A percentile compares a stretch with the other conserved stretches of the same genome.
phyloP scores from a whole-genome alignment of 768 basidiomycete species.

The Chalciporus chontae region DNA sequence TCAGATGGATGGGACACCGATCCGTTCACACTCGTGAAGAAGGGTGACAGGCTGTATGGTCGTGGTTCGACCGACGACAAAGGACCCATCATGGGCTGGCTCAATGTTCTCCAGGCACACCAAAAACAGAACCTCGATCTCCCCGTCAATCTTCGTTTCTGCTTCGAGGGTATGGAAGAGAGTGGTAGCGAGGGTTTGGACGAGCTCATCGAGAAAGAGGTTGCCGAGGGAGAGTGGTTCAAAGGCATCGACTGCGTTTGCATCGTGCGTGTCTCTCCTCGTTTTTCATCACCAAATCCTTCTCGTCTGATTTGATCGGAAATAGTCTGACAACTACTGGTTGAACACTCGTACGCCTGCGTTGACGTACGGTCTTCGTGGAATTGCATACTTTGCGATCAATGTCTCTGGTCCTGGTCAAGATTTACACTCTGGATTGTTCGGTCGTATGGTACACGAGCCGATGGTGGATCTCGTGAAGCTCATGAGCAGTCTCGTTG shows the following conservation, averaged over 20 bases:
- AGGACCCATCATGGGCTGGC: slow-evolving; percentile 84
- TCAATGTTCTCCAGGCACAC: slow-evolving; percentile 87
- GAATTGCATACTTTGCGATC: slow-evolving; percentile 82
- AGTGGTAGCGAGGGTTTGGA: slow-evolving; percentile 89
- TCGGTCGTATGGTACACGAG: slow-evolving; percentile 78
- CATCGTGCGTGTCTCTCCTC: slow-evolving; percentile 54
- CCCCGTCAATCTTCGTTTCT: slow-evolving; percentile 87
- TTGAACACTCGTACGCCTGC: slow-evolving; percentile 76
- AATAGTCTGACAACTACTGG: slow-evolving; percentile 93
- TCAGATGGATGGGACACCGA: slow-evolving; percentile 87
- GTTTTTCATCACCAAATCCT: background rate
- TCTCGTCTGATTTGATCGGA: background rate
- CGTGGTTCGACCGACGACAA: slow-evolving; percentile 91
- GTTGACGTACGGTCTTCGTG: slow-evolving; percentile 86
- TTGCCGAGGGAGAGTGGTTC: slow-evolving; percentile 70
- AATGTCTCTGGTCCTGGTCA: slow-evolving; percentile 78
- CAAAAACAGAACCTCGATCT: slow-evolving; percentile 59
- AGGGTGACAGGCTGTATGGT: slow-evolving; percentile 66
- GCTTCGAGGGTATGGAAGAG: slow-evolving; percentile 99
- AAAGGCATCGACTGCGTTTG: slow-evolving; percentile 89
- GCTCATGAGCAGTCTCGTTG: slow-evolving; percentile 84
- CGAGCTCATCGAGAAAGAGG: slow-evolving; percentile 76
- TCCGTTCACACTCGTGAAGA: slow-evolving; percentile 68
- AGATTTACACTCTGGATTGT: slow-evolving; percentile 89
- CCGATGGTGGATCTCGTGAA: slow-evolving; percentile 92